These are phyloP conservation scores for Lenwebbia sp. DNA, from an alignment of 345 rosid species.

Conservation along the genomic window DNA sequence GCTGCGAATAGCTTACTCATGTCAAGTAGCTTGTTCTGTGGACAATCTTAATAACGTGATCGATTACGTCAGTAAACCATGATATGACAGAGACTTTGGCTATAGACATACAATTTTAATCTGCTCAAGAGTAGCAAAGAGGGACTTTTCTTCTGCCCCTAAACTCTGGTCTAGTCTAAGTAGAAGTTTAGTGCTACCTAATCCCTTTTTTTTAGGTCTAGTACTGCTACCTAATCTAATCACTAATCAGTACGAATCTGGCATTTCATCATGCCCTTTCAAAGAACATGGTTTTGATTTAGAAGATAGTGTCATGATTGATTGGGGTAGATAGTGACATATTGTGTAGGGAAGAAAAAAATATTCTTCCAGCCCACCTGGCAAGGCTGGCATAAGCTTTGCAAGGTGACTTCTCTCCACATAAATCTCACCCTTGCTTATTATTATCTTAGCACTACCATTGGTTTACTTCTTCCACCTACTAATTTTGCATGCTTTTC, in stretches of 20 bases:
- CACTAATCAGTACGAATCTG: neutral
- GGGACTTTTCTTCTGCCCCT: neutral
- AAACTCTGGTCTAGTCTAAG: neutral
- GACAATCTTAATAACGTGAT: neutral
- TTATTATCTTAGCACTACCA: neutral
- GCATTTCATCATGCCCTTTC: neutral
- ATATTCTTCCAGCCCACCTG: neutral
- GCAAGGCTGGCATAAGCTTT: neutral
- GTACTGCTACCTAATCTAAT: neutral
- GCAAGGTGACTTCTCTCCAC: neutral
- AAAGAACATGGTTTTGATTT: neutral
- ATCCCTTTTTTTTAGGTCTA: too few species aligned
- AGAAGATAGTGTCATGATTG: neutral
- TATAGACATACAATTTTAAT: neutral
- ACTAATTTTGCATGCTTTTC: neutral
- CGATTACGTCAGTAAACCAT: neutral
- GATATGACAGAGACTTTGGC: neutral
- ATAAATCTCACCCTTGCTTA: neutral
- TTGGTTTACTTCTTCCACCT: neutral
- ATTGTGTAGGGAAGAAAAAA: neutral
- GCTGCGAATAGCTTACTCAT: too few species aligned
- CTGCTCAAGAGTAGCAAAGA: neutral
- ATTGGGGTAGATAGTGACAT: neutral
- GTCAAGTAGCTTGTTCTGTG: too few species aligned
- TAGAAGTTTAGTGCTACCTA: neutral